Conservation (phyloP, 2,329 filamentous ascomycete genomes). For the Didymella lethalis region DNA sequence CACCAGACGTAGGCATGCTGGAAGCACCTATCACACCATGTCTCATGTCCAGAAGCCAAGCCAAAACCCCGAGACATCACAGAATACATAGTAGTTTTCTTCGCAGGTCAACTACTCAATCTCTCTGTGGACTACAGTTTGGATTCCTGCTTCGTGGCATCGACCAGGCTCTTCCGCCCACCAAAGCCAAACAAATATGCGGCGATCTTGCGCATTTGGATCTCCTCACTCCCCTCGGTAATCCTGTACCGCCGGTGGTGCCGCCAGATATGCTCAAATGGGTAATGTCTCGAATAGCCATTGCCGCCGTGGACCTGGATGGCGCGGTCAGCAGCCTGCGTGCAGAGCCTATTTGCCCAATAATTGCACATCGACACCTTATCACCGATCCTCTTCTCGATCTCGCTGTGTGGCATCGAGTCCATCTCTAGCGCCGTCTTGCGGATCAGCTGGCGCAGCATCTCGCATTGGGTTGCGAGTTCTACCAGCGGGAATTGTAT, state of each 20-base stretch:
- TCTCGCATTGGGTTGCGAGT: slow-evolving; percentile 67
- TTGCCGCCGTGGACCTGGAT: slow-evolving; percentile 70
- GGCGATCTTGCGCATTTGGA: slow-evolving; percentile 71
- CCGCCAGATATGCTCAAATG: slow-evolving; percentile 71
- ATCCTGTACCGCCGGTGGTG: slow-evolving; percentile 70
- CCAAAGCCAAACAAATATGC: slow-evolving; percentile 66
- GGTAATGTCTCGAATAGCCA: slow-evolving; percentile 65
- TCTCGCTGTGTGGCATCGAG: slow-evolving; percentile 60
- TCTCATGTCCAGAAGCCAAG: background rate
- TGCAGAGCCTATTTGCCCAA: slow-evolving; percentile 68
- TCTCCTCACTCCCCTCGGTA: slow-evolving; percentile 70
- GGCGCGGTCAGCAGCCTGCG: slow-evolving; percentile 67
- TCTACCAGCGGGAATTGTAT: slow-evolving; percentile 72
- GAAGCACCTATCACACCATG: too few relatives aligned
- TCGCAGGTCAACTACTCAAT: background rate
- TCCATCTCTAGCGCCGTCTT: slow-evolving; percentile 71
- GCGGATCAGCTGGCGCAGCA: slow-evolving; percentile 67
- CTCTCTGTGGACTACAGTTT: slow-evolving; percentile 34
- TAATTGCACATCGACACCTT: slow-evolving; percentile 73
- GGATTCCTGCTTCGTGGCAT: slow-evolving; percentile 43
- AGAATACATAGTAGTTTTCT: background rate
- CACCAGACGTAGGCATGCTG: background rate
- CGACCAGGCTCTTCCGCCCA: slow-evolving; percentile 53
- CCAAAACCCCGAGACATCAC: background rate
- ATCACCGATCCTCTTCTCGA: slow-evolving; percentile 66